phyloP scores from a whole-genome alignment of 352 stramenopile species.

The Phytophthora lateralis region DNA sequence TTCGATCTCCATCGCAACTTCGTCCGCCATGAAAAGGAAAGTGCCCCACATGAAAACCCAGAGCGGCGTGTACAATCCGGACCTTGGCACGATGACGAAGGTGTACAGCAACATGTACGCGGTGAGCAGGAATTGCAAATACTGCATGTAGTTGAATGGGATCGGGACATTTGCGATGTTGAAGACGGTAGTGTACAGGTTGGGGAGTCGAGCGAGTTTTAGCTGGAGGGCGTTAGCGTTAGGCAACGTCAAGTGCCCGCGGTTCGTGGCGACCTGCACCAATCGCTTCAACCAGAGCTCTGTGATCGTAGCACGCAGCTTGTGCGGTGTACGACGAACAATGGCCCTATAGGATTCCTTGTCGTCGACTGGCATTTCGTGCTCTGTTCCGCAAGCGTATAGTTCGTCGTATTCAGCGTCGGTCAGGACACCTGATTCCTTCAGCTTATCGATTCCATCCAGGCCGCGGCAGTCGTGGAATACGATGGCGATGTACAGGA shows the following conservation, averaged over 20 bases:
- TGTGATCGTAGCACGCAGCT: constrained; percentile 74
- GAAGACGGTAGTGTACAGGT: constrained; percentile 82
- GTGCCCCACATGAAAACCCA: constrained; percentile 85
- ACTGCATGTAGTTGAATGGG: constrained; percentile 89
- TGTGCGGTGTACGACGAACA: constrained; percentile 67
- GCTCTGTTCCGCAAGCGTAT: constrained; percentile 69
- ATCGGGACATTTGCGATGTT: constrained; percentile 88
- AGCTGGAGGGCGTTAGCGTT: constrained; percentile 68
- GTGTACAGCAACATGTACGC: constrained; percentile 86
- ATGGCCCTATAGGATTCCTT: constrained; percentile 58
- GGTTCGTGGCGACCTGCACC: constrained; percentile 66
- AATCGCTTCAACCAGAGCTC: constrained; percentile 83
- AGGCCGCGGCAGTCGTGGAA: constrained; percentile 77
- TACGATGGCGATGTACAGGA: constrained; percentile 84
- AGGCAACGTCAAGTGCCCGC: constrained; percentile 56
- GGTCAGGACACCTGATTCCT: constrained; percentile 56
- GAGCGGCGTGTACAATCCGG: constrained; percentile 71
- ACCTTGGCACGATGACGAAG: constrained; percentile 82
- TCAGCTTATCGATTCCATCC: constrained; percentile 74
- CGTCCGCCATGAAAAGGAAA: constrained; percentile 83
- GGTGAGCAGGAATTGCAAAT: constrained; percentile 69
- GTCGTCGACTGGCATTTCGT: constrained; percentile 42
- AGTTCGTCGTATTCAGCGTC: constrained; percentile 77
- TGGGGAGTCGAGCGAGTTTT: constrained; percentile 70
- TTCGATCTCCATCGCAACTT: constrained; percentile 87